Percentiles rank a stretch among this genome's conserved stretches.
These are phyloP conservation scores for Acanthochlamys bracteata DNA, from an alignment of 106 monocot genomes.

Conservation along the genomic window DNA sequence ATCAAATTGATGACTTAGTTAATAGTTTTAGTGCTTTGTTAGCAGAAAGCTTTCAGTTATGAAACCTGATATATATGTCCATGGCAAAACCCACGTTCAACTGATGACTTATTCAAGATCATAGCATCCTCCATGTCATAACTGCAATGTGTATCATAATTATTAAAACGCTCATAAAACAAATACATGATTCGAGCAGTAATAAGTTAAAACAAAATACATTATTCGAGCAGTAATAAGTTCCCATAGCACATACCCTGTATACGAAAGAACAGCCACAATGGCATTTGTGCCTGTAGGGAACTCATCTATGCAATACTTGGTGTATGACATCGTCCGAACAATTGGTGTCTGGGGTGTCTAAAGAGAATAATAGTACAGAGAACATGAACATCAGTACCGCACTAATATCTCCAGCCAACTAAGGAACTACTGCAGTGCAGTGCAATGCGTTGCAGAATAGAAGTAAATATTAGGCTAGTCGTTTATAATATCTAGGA, in stretches of 20 bases:
- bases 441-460: too few species aligned
- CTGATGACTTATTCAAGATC: conserved; percentile 96
- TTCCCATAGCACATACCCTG: conserved; percentile 60
- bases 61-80: conserved; percentile 88
- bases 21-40: too few species aligned
- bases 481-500: too few species aligned
- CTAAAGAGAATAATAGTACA: conserved; percentile 19
- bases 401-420: too few species aligned
- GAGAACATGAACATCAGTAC: too few species aligned
- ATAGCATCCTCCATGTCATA: conserved; percentile 99
- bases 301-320: conserved; percentile 87
- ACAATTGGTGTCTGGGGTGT: conserved; percentile 98
- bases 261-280: conserved; percentile 87
- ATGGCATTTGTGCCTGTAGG: conserved; percentile 95
- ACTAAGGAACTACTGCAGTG: too few species aligned
- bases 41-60: too few species aligned
- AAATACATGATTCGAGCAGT: background rate
- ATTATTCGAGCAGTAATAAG: background rate
- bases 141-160: conserved; percentile 26
- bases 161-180: background rate
- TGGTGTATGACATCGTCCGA: conserved; percentile 59
- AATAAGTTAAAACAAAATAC: background rate
- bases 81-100: conserved; percentile 86
- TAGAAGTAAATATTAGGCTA: too few species aligned
- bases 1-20: too few species aligned